phyloP scores from a whole-genome alignment of 192 early-diverging fungal species.

The Gonapodya sp. region DNA sequence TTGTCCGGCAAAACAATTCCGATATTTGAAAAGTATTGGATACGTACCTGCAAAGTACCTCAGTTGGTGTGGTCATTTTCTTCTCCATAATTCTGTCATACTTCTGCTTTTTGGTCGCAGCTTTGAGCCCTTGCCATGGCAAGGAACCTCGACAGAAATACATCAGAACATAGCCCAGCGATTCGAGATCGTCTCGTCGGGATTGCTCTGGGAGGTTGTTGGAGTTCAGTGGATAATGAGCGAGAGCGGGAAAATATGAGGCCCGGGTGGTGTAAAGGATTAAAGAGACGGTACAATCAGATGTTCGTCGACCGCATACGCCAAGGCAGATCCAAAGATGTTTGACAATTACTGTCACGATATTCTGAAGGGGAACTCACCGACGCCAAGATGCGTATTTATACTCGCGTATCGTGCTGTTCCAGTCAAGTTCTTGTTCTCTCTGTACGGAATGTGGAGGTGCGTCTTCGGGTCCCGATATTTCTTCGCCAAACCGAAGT shows the following conservation, averaged over 20 bases:
- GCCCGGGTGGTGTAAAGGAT: too few species aligned
- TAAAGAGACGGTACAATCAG: too few species aligned
- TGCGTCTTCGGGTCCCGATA: constrained; percentile 54
- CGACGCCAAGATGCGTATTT: constrained; percentile 53
- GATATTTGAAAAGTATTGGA: background rate
- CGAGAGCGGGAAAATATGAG: too few species aligned
- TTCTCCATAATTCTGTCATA: constrained; percentile 63
- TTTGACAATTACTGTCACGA: background rate
- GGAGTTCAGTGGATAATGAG: constrained; percentile 1
- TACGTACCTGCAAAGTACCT: constrained; percentile 36
- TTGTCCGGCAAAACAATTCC: background rate
- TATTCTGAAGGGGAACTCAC: constrained; percentile 20
- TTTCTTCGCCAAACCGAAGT: constrained; percentile 58
- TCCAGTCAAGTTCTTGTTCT: constrained; percentile 56
- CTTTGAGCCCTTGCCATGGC: constrained; percentile 56
- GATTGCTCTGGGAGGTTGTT: constrained; percentile 44
- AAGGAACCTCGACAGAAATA: constrained; percentile 52
- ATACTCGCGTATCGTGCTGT: constrained; percentile 51
- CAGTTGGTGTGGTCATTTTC: constrained; percentile 59
- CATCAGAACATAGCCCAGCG: constrained; percentile 55
- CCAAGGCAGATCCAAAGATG: constrained; percentile 12
- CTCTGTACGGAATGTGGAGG: constrained; percentile 55
- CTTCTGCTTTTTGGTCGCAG: constrained; percentile 58
- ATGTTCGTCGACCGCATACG: background rate
- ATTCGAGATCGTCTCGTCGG: constrained; percentile 54